phyloP scores from a whole-genome alignment of 1,284 basidiomycete species.

The Leccinum fallax region DNA sequence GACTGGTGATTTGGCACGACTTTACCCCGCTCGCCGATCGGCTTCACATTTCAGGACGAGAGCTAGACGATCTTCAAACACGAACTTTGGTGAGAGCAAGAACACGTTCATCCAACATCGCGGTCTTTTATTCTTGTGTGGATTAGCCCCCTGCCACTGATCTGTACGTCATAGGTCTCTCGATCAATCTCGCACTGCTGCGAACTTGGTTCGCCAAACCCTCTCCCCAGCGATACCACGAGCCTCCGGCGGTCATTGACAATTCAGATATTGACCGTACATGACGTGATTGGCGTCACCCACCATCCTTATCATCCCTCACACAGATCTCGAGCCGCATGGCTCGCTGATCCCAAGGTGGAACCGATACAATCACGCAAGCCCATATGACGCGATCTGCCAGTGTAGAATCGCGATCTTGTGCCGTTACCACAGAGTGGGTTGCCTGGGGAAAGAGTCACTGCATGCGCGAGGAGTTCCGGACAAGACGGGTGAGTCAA shows the following conservation, averaged over 20 bases:
- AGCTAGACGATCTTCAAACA: neutral
- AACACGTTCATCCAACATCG: conserved; percentile 17
- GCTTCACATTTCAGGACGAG: neutral
- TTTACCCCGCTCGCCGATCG: neutral
- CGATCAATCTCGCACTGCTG: neutral
- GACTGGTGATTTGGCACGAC: neutral
- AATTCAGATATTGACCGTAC: neutral
- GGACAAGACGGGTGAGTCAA: neutral
- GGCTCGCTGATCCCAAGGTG: neutral
- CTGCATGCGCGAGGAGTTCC: neutral
- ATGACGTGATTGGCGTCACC: neutral
- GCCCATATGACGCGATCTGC: neutral
- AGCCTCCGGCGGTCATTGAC: neutral
- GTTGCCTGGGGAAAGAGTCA: neutral
- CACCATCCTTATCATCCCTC: neutral
- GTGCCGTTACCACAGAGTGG: neutral
- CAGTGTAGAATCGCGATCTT: neutral
- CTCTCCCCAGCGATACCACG: neutral
- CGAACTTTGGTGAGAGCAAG: neutral
- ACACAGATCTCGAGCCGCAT: conserved; percentile 10
- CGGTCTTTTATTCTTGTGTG: neutral
- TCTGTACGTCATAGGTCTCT: neutral
- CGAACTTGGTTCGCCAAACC: neutral
- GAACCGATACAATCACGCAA: neutral
- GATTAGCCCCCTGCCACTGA: neutral